A percentile compares a stretch with the other conserved stretches of the same genome.
Evolutionary conservation across 1,139 yeast genomes (phyloP).

Genomic region (Sugiyamaella pinicola): DNA sequence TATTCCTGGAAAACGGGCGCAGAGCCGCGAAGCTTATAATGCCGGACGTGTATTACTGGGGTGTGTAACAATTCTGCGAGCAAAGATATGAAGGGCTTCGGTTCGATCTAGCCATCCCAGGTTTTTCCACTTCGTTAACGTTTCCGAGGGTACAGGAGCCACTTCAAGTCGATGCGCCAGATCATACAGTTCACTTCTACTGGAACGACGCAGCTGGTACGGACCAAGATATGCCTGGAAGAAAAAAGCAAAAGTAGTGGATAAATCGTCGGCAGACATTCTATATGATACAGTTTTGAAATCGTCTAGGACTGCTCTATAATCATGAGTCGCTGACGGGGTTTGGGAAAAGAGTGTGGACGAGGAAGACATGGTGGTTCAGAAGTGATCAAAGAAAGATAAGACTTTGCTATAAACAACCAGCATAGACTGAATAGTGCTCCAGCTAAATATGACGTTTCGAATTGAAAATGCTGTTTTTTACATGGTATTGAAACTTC

Average conservation of each 20-base stretch:
- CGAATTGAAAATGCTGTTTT: too few relatives aligned
- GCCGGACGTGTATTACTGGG: conserved; percentile 8
- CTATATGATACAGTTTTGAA: conserved; percentile 16
- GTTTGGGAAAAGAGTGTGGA: conserved; percentile 1
- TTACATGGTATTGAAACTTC: not conserved
- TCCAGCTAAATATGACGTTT: not conserved
- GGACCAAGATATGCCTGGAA: conserved; percentile 23
- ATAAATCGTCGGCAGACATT: conserved; percentile 21
- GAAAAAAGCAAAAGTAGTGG: conserved; percentile 22
- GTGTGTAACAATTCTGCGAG: not conserved
- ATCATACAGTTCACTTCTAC: conserved; percentile 19
- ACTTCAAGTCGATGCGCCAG: conserved; percentile 17
- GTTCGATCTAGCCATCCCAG: conserved; percentile 19
- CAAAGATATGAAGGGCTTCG: conserved; percentile 18
- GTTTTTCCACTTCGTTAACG: conserved; percentile 22
- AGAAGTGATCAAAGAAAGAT: too few relatives aligned
- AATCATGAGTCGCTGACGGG: conserved; percentile 4
- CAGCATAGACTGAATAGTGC: not conserved
- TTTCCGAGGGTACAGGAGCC: conserved; percentile 21
- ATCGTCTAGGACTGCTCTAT: conserved; percentile 11
- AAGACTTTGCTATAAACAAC: too few relatives aligned
- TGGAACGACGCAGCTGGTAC: conserved; percentile 12
- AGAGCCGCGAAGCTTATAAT: too few relatives aligned
- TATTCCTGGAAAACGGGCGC: too few relatives aligned
- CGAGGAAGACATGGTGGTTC: not conserved